A percentile compares a stretch with the other conserved stretches of the same genome.
Conservation (phyloP, 768 basidiomycete genomes). For the Hypholoma fasciculare region DNA sequence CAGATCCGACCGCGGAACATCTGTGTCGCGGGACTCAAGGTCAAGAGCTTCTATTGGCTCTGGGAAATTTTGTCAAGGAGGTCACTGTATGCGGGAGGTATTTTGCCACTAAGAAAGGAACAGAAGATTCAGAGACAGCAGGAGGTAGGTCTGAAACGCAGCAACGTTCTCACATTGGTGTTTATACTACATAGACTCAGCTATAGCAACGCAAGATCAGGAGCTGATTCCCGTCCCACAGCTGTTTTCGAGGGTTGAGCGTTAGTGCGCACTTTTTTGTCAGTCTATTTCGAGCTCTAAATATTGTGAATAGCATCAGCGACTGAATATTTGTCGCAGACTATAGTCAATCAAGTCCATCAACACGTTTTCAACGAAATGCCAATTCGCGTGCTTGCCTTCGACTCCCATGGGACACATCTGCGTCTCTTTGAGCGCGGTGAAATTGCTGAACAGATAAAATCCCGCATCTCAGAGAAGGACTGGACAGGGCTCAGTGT, state of each 20-base stretch:
- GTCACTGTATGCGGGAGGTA: not conserved
- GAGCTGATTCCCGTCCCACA: no score
- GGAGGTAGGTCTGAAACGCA: not conserved
- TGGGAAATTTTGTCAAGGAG: not conserved
- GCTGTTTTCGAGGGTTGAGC: no score
- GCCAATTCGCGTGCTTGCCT: not conserved
- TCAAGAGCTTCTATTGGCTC: not conserved
- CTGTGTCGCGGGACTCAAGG: not conserved
- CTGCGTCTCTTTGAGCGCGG: not conserved
- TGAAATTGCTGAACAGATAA: not conserved
- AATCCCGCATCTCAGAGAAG: not conserved
- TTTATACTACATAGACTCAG: no score
- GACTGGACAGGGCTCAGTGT: not conserved
- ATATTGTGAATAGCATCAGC: not conserved
- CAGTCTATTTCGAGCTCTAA: not conserved
- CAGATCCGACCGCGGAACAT: not conserved
- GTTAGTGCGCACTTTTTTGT: no score
- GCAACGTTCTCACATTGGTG: no score
- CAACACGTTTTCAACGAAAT: not conserved
- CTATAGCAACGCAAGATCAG: no score
- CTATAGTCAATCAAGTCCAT: not conserved
- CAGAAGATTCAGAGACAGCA: no score
- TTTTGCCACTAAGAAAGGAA: not conserved
- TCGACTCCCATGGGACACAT: not conserved
- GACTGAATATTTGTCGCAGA: not conserved